Percentiles rank a stretch among this genome's conserved stretches.
Conservation (phyloP, 2,329 filamentous ascomycete species). For the Exophiala sp. region DNA sequence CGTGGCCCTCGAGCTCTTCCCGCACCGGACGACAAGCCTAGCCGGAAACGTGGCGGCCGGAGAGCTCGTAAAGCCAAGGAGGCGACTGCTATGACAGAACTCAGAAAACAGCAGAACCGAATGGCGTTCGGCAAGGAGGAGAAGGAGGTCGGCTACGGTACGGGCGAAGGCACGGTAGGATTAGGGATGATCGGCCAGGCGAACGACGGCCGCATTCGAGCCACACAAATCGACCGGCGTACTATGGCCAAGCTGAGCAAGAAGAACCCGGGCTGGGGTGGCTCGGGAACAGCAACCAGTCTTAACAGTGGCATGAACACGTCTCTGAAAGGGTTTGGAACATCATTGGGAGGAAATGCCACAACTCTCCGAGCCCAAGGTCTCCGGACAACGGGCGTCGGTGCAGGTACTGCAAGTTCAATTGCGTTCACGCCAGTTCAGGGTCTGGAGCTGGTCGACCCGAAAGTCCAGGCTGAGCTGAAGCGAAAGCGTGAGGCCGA, state of each 20-base stretch:
- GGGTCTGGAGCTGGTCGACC: slow-evolving; percentile 89
- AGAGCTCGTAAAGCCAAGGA: slow-evolving; percentile 92
- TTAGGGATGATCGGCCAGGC: slow-evolving; percentile 91
- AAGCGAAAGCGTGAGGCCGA: slow-evolving; percentile 88
- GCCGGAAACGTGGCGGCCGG: slow-evolving; percentile 83
- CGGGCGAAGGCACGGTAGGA: slow-evolving; percentile 75
- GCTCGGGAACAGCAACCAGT: slow-evolving; percentile 46
- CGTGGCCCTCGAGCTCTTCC: slow-evolving; percentile 81
- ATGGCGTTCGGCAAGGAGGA: slow-evolving; percentile 96
- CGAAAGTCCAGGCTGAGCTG: slow-evolving; percentile 80
- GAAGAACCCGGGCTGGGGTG: slow-evolving; percentile 94
- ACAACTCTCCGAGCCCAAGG: slow-evolving; percentile 71
- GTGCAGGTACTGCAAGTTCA: slow-evolving; percentile 73
- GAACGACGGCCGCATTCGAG: slow-evolving; percentile 82
- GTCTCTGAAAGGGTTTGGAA: slow-evolving; percentile 70
- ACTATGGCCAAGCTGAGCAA: slow-evolving; percentile 89
- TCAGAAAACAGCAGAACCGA: slow-evolving; percentile 92
- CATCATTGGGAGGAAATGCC: slow-evolving; percentile 50
- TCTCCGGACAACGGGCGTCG: slow-evolving; percentile 74
- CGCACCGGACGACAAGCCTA: slow-evolving; percentile 90
- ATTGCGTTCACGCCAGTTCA: slow-evolving; percentile 93
- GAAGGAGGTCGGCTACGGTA: slow-evolving; percentile 83
- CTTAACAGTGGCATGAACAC: slow-evolving; percentile 60
- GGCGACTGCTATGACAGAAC: slow-evolving; percentile 90
- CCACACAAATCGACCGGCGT: slow-evolving; percentile 82